A percentile compares a stretch with the other conserved stretches of the same genome.
Conservation (phyloP, 768 basidiomycete genomes). For the Tulasnella sp. region DNA sequence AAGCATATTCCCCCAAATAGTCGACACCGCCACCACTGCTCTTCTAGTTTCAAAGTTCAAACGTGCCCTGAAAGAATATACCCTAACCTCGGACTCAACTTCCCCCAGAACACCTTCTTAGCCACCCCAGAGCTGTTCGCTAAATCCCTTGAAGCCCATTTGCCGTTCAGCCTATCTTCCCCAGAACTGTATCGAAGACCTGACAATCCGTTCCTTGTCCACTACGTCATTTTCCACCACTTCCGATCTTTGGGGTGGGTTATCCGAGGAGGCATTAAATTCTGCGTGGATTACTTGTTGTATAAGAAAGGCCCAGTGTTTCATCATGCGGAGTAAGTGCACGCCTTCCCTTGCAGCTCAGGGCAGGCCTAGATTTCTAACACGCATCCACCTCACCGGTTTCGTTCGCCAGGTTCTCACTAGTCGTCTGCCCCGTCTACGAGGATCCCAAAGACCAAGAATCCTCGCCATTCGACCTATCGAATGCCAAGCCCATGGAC, state of each 20-base stretch:
- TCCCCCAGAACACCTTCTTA: slow-evolving; percentile 36
- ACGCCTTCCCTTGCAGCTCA: not conserved
- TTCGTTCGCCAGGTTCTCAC: slow-evolving; percentile 56
- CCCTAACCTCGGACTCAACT: slow-evolving; percentile 57
- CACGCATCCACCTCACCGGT: not conserved
- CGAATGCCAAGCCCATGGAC: slow-evolving; percentile 58
- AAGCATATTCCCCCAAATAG: slow-evolving; percentile 20
- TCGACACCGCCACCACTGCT: not conserved
- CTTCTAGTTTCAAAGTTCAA: slow-evolving; percentile 4
- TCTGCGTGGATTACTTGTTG: slow-evolving; percentile 88
- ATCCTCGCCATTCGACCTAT: slow-evolving; percentile 49
- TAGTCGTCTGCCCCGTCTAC: slow-evolving; percentile 85
- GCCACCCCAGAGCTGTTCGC: slow-evolving; percentile 24
- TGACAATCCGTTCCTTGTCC: slow-evolving; percentile 87
- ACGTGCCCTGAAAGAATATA: slow-evolving; percentile 40
- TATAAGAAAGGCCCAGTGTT: slow-evolving; percentile 95
- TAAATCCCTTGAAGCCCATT: slow-evolving; percentile 23
- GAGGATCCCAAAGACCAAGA: slow-evolving; percentile 65
- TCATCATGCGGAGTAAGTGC: slow-evolving; percentile 80
- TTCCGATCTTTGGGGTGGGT: slow-evolving; percentile 96
- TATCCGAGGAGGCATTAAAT: slow-evolving; percentile 90
- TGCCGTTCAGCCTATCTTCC: slow-evolving; percentile 17
- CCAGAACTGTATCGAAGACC: slow-evolving; percentile 32
- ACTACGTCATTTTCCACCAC: slow-evolving; percentile 88
- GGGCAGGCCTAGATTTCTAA: not conserved